Conservation (phyloP, 306 rosid species). For the Fragaria ananassa region DNA sequence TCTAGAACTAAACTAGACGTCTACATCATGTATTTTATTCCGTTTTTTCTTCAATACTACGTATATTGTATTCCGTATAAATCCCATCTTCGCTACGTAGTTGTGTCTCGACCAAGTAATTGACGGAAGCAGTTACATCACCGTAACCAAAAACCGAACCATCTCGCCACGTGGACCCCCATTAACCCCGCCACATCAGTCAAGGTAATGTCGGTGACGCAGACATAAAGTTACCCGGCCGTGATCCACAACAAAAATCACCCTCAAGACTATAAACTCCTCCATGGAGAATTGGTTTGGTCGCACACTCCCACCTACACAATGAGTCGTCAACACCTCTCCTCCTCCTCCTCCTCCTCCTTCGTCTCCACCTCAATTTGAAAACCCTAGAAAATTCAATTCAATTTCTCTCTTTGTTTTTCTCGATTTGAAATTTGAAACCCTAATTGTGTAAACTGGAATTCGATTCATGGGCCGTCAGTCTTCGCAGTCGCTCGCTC, state of each 20-base stretch:
- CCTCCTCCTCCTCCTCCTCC: background rate
- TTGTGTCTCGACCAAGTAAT: background rate
- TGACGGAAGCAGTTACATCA: slow-evolving; percentile 30
- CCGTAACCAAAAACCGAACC: background rate
- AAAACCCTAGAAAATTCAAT: background rate
- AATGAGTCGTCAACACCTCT: background rate
- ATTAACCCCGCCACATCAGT: background rate
- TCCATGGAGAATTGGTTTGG: background rate
- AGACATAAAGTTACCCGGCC: background rate
- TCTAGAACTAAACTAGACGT: too few species aligned
- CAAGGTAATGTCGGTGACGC: background rate
- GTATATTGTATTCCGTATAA: too few species aligned
- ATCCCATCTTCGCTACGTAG: background rate
- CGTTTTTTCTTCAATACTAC: too few species aligned
- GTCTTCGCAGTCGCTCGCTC: slow-evolving; percentile 45
- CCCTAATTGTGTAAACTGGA: background rate
- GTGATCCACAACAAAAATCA: background rate
- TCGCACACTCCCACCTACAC: background rate
- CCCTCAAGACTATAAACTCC: background rate
- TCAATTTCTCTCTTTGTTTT: background rate
- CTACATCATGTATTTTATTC: too few species aligned
- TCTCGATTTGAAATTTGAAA: background rate
- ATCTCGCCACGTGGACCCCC: background rate
- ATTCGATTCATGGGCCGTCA: slow-evolving; percentile 36
- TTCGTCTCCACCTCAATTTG: background rate